phyloP scores from a whole-genome alignment of 768 basidiomycete genomes.

The Lentinula detonsa region DNA sequence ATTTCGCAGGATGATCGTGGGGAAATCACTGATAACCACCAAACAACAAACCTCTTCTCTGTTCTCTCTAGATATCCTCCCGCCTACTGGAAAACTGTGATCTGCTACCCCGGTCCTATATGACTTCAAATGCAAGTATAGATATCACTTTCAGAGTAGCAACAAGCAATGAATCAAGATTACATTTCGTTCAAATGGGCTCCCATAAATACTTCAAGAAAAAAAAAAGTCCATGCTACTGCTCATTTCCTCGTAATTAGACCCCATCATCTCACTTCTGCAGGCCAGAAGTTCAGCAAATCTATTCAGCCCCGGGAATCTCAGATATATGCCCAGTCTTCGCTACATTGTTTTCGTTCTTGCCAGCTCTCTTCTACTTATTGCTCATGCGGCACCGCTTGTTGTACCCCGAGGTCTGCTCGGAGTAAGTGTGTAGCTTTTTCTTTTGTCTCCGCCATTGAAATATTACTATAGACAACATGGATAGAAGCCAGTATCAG shows the following conservation, averaged over 20 bases:
- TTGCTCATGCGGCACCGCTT: not conserved
- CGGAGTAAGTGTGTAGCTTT: not conserved
- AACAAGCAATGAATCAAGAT: not conserved
- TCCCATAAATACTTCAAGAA: not conserved
- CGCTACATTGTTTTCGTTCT: not conserved
- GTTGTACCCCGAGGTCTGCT: not conserved
- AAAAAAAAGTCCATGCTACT: too few species aligned
- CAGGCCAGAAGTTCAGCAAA: not conserved
- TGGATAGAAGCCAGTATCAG: not conserved
- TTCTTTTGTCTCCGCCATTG: not conserved
- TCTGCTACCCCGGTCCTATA: too few species aligned
- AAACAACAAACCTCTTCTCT: too few species aligned
- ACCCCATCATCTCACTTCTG: not conserved
- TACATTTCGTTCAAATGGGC: not conserved
- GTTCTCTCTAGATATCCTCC: too few species aligned
- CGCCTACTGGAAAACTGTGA: too few species aligned
- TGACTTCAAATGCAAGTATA: too few species aligned
- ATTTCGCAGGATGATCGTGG: too few species aligned
- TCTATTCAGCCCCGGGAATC: not conserved
- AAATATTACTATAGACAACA: not conserved
- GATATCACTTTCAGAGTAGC: not conserved
- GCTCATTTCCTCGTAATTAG: not conserved
- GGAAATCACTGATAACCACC: too few species aligned
- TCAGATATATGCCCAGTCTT: not conserved
- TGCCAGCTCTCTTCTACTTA: not conserved